Percentiles rank a stretch among this genome's conserved stretches.
Conservation (phyloP, 2,329 filamentous ascomycete species). For the Xylaria sp. region DNA sequence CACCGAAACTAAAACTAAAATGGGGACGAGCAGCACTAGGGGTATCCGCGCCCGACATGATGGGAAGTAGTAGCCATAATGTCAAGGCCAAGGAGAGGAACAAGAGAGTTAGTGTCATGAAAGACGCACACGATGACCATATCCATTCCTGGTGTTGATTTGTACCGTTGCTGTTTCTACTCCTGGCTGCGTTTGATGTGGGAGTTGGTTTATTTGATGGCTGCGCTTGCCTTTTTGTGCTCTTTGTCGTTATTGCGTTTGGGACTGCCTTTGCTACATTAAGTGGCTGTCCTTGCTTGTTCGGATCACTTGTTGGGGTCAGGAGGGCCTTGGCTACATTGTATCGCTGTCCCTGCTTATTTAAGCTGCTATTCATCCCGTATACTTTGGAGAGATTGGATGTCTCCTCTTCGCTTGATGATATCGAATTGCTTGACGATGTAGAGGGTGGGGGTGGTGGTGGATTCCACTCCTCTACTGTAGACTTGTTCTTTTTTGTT, state of each 20-base stretch:
- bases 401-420: no score
- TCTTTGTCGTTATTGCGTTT: not conserved
- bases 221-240: not conserved
- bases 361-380: not conserved
- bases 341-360: not conserved
- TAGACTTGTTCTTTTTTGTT: no score
- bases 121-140: not conserved
- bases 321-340: no score
- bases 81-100: not conserved
- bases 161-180: not conserved
- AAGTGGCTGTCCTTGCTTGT: not conserved
- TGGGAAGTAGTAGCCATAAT: slow-evolving; percentile 9
- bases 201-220: not conserved
- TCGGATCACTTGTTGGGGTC: no score
- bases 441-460: no score
- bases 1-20: slow-evolving; percentile 10
- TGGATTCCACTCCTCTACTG: no score
- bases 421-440: no score
- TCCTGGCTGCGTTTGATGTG: not conserved
- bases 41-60: not conserved
- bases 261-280: not conserved
- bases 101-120: not conserved
- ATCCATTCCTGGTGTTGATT: not conserved
- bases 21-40: not conserved
- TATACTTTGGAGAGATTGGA: not conserved